Percentiles rank a stretch among this genome's conserved stretches.
Conservation (phyloP, 1,139 yeast species). For the Arxiozyma slooffiae region DNA sequence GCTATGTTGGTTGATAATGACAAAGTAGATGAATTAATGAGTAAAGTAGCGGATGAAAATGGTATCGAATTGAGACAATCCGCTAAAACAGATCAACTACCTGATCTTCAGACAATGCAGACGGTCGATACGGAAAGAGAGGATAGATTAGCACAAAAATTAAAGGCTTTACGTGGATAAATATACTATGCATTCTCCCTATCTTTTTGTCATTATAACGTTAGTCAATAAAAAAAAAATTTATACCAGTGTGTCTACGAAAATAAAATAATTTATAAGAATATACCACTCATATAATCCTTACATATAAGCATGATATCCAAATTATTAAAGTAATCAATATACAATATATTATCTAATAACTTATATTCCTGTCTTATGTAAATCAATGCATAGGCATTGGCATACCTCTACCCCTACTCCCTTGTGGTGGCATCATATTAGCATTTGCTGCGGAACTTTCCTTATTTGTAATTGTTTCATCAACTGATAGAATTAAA, state of each 20-base stretch:
- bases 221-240: background rate
- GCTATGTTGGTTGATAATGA: slow-evolving; percentile 78
- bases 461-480: slow-evolving; percentile 80
- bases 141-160: slow-evolving; percentile 75
- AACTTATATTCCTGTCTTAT: background rate
- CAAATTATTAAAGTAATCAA: background rate
- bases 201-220: background rate
- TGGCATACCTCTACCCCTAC: slow-evolving; percentile 61
- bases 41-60: slow-evolving; percentile 94
- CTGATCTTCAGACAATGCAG: slow-evolving; percentile 26
- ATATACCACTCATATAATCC: background rate
- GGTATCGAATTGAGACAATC: slow-evolving; percentile 82
- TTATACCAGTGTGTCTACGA: background rate
- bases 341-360: slow-evolving; percentile 4
- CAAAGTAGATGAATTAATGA: slow-evolving; percentile 85
- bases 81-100: slow-evolving; percentile 49
- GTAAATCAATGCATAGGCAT: slow-evolving; percentile 33
- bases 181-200: background rate
- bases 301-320: background rate
- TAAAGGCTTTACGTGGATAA: slow-evolving; percentile 60
- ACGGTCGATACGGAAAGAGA: slow-evolving; percentile 67
- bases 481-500: slow-evolving; percentile 84
- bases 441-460: slow-evolving; percentile 46
- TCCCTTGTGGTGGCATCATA: slow-evolving; percentile 37
- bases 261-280: background rate